Conservation (phyloP, 768 basidiomycete genomes). For the Mrakia frigida region DNA sequence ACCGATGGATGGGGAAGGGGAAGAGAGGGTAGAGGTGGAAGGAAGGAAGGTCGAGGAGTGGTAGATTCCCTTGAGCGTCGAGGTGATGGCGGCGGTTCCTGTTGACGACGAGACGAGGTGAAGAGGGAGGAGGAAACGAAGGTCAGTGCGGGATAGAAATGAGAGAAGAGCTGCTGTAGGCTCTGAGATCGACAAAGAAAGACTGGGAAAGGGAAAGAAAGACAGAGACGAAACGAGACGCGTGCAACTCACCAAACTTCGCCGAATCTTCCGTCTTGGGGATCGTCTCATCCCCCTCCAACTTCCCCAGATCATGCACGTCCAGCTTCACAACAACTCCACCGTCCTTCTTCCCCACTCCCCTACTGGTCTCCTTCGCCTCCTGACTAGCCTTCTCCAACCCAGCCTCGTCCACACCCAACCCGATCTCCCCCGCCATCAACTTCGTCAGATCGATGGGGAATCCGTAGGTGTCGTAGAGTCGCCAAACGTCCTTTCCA, state of each 20-base stretch:
- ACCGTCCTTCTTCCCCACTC: constrained; percentile 63
- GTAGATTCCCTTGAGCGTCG: constrained; percentile 77
- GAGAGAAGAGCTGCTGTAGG: neutral
- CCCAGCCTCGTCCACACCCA: constrained; percentile 77
- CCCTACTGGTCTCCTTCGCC: constrained; percentile 89
- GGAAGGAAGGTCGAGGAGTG: constrained; percentile 66
- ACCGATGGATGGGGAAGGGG: constrained; percentile 67
- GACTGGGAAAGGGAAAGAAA: neutral
- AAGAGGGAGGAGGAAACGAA: too few relatives aligned
- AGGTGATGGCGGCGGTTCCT: constrained; percentile 73
- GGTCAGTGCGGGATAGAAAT: neutral
- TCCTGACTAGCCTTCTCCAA: constrained; percentile 82
- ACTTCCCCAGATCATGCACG: constrained; percentile 82
- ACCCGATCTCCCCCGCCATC: constrained; percentile 90
- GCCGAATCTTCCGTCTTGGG: constrained; percentile 88
- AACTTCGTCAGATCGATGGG: constrained; percentile 91
- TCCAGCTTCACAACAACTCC: constrained; percentile 69
- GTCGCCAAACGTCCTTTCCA: constrained; percentile 91
- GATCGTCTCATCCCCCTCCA: constrained; percentile 70
- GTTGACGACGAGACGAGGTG: neutral
- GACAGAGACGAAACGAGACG: neutral
- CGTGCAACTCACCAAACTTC: constrained; percentile 69
- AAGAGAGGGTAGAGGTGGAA: constrained; percentile 50
- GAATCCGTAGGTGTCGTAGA: constrained; percentile 98
- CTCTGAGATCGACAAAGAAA: neutral